Evolutionary conservation across 2,329 filamentous ascomycete genomes (phyloP), one percentile per base, ranked within the genome.

Genomic region (Elsinoe perseae): DNA sequence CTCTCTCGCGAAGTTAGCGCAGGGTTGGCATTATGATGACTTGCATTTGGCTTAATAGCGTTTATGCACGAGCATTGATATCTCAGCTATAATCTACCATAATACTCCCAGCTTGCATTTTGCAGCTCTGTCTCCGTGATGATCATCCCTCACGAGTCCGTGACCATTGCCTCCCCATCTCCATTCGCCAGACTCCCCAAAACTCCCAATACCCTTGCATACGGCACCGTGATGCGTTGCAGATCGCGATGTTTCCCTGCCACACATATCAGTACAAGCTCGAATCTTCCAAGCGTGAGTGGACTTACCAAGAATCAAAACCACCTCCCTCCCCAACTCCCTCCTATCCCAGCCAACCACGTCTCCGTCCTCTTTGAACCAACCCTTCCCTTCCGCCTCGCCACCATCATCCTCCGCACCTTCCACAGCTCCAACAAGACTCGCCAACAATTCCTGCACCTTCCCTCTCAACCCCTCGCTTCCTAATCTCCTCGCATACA

Each of bases 401-500:
- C 72, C 70, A 61, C 73, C 67, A 8, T 77, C 76, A 6, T 73
- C 72, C 21, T 80, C 80, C 1, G 87, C 84, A 36, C 80, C 72
- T 58, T 78, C 80, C 6, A 85, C 68, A 4, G 87, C 86, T 6
- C 91, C 90, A 50, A 95, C 77, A 40, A 98, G 75, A 44, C 83
- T 86, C 63, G 89, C 86, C 25, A 97, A 75, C 8, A 98, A 76
- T 73, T 98, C 95, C 68, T 97, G 92, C 1, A 96, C 90, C 73
- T 98, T 98, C 57, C 82, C 79, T 63, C 86, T 83, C 53, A 92
- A 75, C 0, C 90, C 90, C 70, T 98, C 95, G 0, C 90, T 89
- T 1, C 93, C 93, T 4, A 98, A 81, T 0, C 93, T 84, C 74
- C 96, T 97, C 2, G 91, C 92, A 66, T 98, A 98, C 90, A 97